Conservation (phyloP, 495 filamentous ascomycete genomes). For the Penicillium chermesinum region DNA sequence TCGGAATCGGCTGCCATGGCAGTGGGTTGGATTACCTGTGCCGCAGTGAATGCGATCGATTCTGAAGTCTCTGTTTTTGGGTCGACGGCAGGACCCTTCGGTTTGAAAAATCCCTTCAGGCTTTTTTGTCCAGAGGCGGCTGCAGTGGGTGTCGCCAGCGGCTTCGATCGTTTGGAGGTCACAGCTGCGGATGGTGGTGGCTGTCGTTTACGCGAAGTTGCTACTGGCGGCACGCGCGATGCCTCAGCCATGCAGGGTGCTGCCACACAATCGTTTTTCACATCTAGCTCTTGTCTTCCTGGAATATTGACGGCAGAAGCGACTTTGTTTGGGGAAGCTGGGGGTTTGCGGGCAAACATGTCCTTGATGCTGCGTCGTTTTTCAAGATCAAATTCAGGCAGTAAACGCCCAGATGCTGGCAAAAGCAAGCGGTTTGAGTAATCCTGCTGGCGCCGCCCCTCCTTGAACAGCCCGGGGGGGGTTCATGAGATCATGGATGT, state of each 20-base stretch:
- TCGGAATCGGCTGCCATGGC: neutral
- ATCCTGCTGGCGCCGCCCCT: slow-evolving; percentile 62
- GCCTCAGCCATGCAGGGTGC: too few species aligned
- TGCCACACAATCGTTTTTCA: neutral
- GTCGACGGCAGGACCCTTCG: slow-evolving; percentile 15
- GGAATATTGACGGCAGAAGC: neutral
- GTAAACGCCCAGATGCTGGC: slow-evolving; percentile 72
- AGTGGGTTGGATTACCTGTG: neutral
- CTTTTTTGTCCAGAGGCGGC: slow-evolving; percentile 61
- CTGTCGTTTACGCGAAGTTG: slow-evolving; percentile 19
- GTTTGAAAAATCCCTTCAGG: slow-evolving; percentile 78
- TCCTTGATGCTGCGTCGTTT: slow-evolving; percentile 81
- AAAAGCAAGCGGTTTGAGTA: slow-evolving; percentile 62
- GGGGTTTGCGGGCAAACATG: slow-evolving; percentile 71
- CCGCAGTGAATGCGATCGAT: neutral
- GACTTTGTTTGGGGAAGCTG: slow-evolving; percentile 1
- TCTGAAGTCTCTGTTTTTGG: neutral
- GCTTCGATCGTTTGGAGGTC: slow-evolving; percentile 46
- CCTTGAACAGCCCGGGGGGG: slow-evolving; percentile 66
- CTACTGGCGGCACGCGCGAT: neutral
- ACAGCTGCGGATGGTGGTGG: slow-evolving; percentile 9
- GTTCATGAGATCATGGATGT: slow-evolving; percentile 75
- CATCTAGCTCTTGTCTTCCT: slow-evolving; percentile 7
- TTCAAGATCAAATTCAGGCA: slow-evolving; percentile 72
- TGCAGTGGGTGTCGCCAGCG: slow-evolving; percentile 16